Conservation (phyloP, 208 protist species). For the Crithidia bombi region DNA sequence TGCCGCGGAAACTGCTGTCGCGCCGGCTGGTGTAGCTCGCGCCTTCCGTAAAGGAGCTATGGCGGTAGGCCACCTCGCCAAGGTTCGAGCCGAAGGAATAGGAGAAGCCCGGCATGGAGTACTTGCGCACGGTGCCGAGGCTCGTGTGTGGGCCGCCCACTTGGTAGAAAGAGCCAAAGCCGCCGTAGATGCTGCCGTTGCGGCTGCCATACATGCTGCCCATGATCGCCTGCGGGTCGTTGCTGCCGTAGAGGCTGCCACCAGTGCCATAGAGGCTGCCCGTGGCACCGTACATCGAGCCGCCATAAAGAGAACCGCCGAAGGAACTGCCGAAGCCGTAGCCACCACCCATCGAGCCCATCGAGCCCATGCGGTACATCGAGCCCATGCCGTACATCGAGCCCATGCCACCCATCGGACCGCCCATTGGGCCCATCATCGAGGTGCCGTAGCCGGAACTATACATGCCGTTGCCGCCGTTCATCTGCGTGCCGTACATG, state of each 20-base stretch:
- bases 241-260: slow-evolving; percentile 51
- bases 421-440: slow-evolving; percentile 17
- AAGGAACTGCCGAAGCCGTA: slow-evolving; percentile 35
- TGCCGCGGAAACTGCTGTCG: slow-evolving; percentile 27
- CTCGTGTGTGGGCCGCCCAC: slow-evolving; percentile 35
- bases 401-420: slow-evolving; percentile 25
- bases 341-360: slow-evolving; percentile 27
- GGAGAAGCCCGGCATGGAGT: slow-evolving; percentile 41
- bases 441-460: slow-evolving; percentile 25
- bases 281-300: slow-evolving; percentile 36
- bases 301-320: slow-evolving; percentile 45
- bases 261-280: slow-evolving; percentile 49
- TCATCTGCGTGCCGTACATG: slow-evolving; percentile 31
- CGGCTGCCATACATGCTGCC: slow-evolving; percentile 53
- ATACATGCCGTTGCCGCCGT: slow-evolving; percentile 19
- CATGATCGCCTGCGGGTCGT: slow-evolving; percentile 30
- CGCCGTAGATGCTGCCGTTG: slow-evolving; percentile 31
- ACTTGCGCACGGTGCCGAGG: slow-evolving; percentile 48
- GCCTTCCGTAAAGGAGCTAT: slow-evolving; percentile 19
- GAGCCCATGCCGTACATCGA: slow-evolving; percentile 25
- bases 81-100: slow-evolving; percentile 49
- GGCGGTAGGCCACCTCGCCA: slow-evolving; percentile 14
- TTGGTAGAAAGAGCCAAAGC: slow-evolving; percentile 49
- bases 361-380: slow-evolving; percentile 26
- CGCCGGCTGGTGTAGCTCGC: neutral